A percentile compares a stretch with the other conserved stretches of the same genome.
Conservation (phyloP, 2,329 filamentous ascomycete genomes). For the Trichothecium roseum region DNA sequence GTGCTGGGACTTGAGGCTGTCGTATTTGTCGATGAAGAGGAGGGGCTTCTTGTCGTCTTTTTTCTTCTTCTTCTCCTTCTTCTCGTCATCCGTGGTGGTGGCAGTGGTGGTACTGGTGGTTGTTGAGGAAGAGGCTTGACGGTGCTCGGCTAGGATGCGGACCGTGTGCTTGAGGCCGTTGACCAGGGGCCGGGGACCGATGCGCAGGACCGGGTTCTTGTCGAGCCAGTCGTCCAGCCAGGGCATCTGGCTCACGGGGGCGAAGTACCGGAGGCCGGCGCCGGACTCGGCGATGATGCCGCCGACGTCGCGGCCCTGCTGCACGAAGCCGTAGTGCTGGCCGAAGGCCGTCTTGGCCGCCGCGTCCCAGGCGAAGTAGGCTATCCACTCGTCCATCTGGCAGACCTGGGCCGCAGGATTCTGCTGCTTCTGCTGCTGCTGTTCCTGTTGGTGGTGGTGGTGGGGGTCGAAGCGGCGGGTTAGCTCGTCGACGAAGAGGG, state of each 20-base stretch:
- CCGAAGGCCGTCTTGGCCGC: slow-evolving; percentile 29
- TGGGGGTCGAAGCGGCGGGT: slow-evolving; percentile 5
- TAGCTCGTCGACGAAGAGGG: slow-evolving; percentile 4
- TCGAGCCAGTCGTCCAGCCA: slow-evolving; percentile 15
- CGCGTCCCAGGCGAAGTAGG: slow-evolving; percentile 25
- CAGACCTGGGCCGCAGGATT: slow-evolving; percentile 1
- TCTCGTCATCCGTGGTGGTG: too few relatives aligned
- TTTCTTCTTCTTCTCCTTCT: too few relatives aligned
- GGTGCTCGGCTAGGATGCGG: slow-evolving; percentile 10
- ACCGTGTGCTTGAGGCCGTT: slow-evolving; percentile 10
- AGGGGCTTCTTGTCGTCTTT: slow-evolving; percentile 10
- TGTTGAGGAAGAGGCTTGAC: slow-evolving; percentile 6
- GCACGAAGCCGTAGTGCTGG: slow-evolving; percentile 28
- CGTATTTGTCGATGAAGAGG: slow-evolving; percentile 10
- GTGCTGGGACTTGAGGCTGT: slow-evolving; percentile 13
- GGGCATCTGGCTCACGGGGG: slow-evolving; percentile 13
- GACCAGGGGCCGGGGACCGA: slow-evolving; percentile 13
- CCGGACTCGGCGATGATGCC: slow-evolving; percentile 21
- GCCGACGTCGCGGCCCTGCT: slow-evolving; percentile 24
- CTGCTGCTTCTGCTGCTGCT: background rate
- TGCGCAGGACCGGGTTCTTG: slow-evolving; percentile 16
- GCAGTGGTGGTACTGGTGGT: slow-evolving; percentile 9
- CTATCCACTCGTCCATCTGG: slow-evolving; percentile 10
- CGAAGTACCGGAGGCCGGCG: slow-evolving; percentile 19
- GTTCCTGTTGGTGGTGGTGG: background rate